A percentile compares a stretch with the other conserved stretches of the same genome.
phyloP scores from a whole-genome alignment of 768 basidiomycete species.

The Lactarius tabidus region DNA sequence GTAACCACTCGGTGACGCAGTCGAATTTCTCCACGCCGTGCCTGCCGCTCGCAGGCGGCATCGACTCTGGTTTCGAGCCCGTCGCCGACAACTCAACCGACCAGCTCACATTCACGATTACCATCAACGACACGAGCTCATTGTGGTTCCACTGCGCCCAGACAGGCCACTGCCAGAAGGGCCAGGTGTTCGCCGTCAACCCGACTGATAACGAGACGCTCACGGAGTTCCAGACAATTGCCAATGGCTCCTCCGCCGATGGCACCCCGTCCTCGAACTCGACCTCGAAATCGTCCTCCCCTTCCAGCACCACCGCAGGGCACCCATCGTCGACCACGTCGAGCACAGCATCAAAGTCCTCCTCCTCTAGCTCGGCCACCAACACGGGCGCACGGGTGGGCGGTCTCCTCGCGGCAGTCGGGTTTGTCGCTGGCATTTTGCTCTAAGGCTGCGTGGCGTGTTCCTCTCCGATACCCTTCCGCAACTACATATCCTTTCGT shows the following conservation, averaged over 20 bases:
- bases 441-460: slow-evolving; percentile 11
- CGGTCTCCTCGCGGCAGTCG: slow-evolving; percentile 18
- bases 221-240: slow-evolving; percentile 26
- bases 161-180: slow-evolving; percentile 31
- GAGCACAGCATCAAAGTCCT: neutral
- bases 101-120: slow-evolving; percentile 19
- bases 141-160: too few relatives aligned
- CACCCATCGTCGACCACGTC: neutral
- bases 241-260: slow-evolving; percentile 12
- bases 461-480: neutral
- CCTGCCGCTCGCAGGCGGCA: slow-evolving; percentile 25
- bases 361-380: slow-evolving; percentile 6
- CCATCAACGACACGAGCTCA: slow-evolving; percentile 27
- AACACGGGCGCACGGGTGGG: neutral
- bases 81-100: slow-evolving; percentile 17
- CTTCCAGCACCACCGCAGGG: too few relatives aligned
- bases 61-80: slow-evolving; percentile 32
- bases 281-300: too few relatives aligned
- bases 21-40: slow-evolving; percentile 36
- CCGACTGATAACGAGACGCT: slow-evolving; percentile 30
- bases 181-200: slow-evolving; percentile 35
- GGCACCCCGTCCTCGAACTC: neutral
- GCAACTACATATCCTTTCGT: neutral
- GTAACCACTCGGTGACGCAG: slow-evolving; percentile 35
- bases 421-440: slow-evolving; percentile 22